These are phyloP conservation scores for Rhynchosporium graminicola DNA, from an alignment of 2,329 filamentous ascomycete genomes.

Conservation along the genomic window DNA sequence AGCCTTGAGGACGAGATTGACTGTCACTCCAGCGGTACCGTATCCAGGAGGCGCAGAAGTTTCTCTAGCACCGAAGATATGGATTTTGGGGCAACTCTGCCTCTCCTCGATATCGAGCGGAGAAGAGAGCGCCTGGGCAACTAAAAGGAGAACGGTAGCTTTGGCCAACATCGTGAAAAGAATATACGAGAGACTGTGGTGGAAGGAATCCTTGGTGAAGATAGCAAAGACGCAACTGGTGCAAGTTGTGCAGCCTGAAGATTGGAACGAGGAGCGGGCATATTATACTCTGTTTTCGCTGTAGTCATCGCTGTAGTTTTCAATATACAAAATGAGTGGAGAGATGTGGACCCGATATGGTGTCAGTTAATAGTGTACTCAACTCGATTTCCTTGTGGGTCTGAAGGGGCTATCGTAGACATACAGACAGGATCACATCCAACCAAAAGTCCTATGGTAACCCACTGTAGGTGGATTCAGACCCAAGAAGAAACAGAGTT, in stretches of 20 bases:
- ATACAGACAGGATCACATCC: neutral
- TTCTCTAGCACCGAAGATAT: conserved; percentile 54
- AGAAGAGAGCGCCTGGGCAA: conserved; percentile 16
- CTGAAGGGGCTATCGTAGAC: neutral
- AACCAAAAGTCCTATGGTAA: neutral
- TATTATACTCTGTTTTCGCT: neutral
- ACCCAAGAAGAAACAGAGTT: neutral
- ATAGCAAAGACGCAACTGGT: neutral
- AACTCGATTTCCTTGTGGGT: conserved; percentile 1
- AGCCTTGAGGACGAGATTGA: conserved; percentile 51
- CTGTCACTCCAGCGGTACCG: conserved; percentile 50
- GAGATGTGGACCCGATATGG: too few species aligned
- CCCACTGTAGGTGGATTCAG: too few species aligned
- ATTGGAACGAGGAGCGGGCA: neutral
- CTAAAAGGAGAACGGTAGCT: conserved; percentile 14
- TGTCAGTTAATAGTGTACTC: too few species aligned
- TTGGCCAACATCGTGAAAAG: conserved; percentile 7
- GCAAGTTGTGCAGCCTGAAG: neutral
- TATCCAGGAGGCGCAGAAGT: conserved; percentile 52
- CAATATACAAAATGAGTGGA: too few species aligned
- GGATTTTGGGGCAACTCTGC: conserved; percentile 46
- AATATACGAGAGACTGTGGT: neutral
- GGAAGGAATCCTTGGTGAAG: neutral
- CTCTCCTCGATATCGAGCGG: conserved; percentile 26
- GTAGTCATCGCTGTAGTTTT: too few species aligned